A percentile compares a stretch with the other conserved stretches of the same genome.
These are phyloP conservation scores for Acacia concinna DNA, from an alignment of 331 rosid genomes.

Conservation along the genomic window DNA sequence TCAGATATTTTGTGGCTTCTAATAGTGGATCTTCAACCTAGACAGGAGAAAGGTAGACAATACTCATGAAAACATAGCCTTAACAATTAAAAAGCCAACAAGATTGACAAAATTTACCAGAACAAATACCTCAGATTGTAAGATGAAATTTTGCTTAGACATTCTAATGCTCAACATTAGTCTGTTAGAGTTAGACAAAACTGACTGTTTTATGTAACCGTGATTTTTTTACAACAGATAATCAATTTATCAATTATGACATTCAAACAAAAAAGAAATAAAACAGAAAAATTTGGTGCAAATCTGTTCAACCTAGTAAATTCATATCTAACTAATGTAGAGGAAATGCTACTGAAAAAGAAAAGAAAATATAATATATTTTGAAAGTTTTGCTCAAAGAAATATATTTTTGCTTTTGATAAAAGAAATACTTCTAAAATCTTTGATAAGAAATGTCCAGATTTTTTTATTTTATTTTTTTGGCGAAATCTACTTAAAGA, in stretches of 20 bases:
- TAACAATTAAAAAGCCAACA: background rate
- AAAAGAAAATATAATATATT: no score
- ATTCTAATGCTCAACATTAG: background rate
- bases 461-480: no score
- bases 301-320: no score
- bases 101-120: background rate
- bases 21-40: constrained; percentile 83
- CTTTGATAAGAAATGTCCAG: no score
- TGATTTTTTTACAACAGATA: background rate
- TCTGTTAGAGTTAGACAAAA: background rate
- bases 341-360: no score
- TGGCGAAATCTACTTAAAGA: no score
- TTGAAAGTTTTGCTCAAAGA: no score
- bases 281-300: no score
- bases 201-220: background rate
- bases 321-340: no score
- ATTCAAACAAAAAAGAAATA: background rate
- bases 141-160: background rate
- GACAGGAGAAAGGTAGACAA: constrained; percentile 2
- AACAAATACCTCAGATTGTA: background rate
- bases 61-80: constrained; percentile 21
- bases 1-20: constrained; percentile 93
- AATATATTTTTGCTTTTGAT: no score
- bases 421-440: no score
- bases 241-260: no score